phyloP scores from a whole-genome alignment of 495 filamentous ascomycete genomes.

The Pseudevernia furfuracea region DNA sequence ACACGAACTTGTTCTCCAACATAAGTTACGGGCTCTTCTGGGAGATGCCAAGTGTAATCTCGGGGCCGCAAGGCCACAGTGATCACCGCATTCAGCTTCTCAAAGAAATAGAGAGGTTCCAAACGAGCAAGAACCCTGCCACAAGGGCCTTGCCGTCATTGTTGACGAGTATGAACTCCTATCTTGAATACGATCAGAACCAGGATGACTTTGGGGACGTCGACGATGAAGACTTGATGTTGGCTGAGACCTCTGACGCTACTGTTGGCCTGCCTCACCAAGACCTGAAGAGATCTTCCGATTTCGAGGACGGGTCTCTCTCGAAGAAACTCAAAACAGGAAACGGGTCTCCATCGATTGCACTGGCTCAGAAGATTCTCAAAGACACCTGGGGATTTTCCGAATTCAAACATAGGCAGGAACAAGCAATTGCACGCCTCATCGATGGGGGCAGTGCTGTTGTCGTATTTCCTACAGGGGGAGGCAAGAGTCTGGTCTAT shows the following conservation, averaged over 20 bases:
- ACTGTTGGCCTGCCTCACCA: neutral
- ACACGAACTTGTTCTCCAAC: neutral
- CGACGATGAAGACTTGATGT: slow-evolving; percentile 21
- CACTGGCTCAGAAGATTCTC: slow-evolving; percentile 31
- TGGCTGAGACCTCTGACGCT: slow-evolving; percentile 15
- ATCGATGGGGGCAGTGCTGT: slow-evolving; percentile 43
- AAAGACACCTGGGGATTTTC: slow-evolving; percentile 40
- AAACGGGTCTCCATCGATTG: neutral
- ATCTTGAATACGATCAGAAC: slow-evolving; percentile 2
- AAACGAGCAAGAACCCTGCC: neutral
- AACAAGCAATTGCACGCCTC: slow-evolving; percentile 42
- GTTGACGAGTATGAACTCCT: neutral
- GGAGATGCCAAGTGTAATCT: neutral
- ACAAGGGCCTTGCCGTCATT: neutral
- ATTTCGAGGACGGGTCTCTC: neutral
- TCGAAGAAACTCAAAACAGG: slow-evolving; percentile 8
- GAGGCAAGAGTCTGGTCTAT: slow-evolving; percentile 51
- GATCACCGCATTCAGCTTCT: neutral
- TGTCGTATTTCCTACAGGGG: slow-evolving; percentile 53
- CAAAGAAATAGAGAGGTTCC: neutral
- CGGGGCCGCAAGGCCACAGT: neutral
- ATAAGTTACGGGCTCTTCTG: neutral
- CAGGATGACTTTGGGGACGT: slow-evolving; percentile 25
- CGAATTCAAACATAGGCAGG: slow-evolving; percentile 47
- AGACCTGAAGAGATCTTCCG: slow-evolving; percentile 3